phyloP scores from a whole-genome alignment of 2,329 filamentous ascomycete genomes.

The Sporothrix luriei region DNA sequence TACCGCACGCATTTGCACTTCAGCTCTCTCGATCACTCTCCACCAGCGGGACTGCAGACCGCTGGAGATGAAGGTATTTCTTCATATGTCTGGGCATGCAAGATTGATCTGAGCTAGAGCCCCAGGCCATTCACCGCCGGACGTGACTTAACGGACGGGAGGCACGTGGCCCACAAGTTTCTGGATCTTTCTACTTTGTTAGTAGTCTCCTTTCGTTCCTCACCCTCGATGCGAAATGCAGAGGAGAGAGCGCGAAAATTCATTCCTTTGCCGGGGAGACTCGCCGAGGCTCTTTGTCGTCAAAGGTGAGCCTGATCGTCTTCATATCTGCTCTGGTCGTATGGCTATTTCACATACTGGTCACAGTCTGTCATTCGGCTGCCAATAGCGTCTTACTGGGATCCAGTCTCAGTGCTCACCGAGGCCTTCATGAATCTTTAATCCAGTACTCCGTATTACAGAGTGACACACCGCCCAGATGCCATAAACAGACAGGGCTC shows the following conservation, averaged over 20 bases:
- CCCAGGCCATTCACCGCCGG: neutral
- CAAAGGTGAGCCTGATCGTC: neutral
- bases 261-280: neutral
- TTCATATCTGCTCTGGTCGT: slow-evolving; percentile 1
- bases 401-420: neutral
- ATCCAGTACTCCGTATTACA: slow-evolving; percentile 11
- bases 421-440: neutral
- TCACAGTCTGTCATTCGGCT: neutral
- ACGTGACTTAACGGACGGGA: neutral
- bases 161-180: neutral
- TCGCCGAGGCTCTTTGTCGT: slow-evolving; percentile 1
- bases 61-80: neutral
- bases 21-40: neutral
- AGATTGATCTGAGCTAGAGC: neutral
- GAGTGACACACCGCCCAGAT: neutral
- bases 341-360: neutral
- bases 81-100: neutral
- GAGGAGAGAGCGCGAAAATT: neutral
- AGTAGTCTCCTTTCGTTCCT: neutral
- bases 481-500: neutral
- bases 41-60: neutral
- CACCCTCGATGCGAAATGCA: neutral
- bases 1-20: neutral
- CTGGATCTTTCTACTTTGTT: neutral
- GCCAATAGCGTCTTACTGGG: slow-evolving; percentile 9